Percentiles rank a stretch among this genome's conserved stretches.
These are phyloP conservation scores for Penicillium oxalicum DNA, from an alignment of 2,329 filamentous ascomycete genomes.

Conservation along the genomic window DNA sequence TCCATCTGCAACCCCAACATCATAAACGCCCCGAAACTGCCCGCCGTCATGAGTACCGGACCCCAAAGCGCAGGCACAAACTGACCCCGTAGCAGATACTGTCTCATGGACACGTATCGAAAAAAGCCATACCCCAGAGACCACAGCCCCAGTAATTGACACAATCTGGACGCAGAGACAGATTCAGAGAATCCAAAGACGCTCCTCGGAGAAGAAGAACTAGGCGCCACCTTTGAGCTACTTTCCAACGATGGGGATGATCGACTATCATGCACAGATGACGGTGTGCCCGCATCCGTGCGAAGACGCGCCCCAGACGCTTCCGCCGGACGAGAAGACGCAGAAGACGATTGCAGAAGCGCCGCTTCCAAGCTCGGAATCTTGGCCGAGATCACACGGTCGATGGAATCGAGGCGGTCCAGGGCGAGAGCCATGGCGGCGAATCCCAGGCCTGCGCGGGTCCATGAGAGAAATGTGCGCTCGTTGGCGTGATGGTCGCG, in stretches of 20 bases:
- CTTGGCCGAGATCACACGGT: slow-evolving; percentile 19
- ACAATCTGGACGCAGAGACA: slow-evolving; percentile 15
- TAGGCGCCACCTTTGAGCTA: not conserved
- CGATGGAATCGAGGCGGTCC: slow-evolving; percentile 24
- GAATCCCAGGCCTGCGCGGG: slow-evolving; percentile 29
- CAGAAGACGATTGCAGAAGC: not conserved
- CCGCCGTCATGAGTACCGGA: slow-evolving; percentile 24
- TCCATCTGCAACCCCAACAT: slow-evolving; percentile 14
- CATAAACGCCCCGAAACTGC: slow-evolving; percentile 15
- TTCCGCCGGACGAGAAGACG: not conserved
- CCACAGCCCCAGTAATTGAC: slow-evolving; percentile 24
- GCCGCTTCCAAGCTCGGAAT: slow-evolving; percentile 2
- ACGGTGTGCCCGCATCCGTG: not conserved
- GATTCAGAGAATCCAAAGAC: not conserved
- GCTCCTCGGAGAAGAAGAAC: not conserved
- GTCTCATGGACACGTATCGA: slow-evolving; percentile 23
- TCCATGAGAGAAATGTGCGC: slow-evolving; percentile 32
- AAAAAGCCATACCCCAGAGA: slow-evolving; percentile 26
- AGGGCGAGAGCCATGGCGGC: slow-evolving; percentile 28
- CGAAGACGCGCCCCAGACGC: not conserved
- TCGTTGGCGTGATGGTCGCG: slow-evolving; percentile 32
- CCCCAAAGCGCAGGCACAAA: slow-evolving; percentile 30
- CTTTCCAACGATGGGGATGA: too few relatives aligned
- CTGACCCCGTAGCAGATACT: slow-evolving; percentile 20
- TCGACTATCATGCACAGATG: not conserved